Base-by-base conservation (phyloP, 176 grass and related monocot species). In the Chloris gayana region DNA sequence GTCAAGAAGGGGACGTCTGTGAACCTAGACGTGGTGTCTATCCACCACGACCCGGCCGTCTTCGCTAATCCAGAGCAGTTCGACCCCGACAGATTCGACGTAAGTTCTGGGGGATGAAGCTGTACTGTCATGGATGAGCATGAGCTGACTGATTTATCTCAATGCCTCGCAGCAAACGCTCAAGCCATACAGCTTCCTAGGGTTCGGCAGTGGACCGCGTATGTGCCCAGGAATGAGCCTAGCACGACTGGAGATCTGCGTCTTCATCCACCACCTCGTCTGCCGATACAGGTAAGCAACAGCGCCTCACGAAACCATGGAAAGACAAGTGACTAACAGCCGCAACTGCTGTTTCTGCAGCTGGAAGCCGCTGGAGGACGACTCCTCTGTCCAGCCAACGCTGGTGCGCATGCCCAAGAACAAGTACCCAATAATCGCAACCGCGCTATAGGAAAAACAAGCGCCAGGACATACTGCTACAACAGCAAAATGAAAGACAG, bases 1-100 rank as follows among this genome's bases (percentile, higher is more conserved):
- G 67, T 90, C 63, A 89, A 87, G 57, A 85, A 87, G 78, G 91
- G 85, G 24, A 82, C 81, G 46, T 87, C 91, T 14, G 82, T 93
- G 85, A 90, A 93, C 68, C 70, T 93, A 69, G 91, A 90, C 69
- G 91, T 93, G 42, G 91, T 93, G 39, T 93, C 91, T 72, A 90
- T 93, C 77, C 91, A 93, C 85, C 91, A 93, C 25, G 91, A 93
- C 67, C 78, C 85, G 32, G 14, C 64, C 57, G 69, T 93, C 41
- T 93, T 90, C 91, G 3, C 82, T 26, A 57, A 93, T 10, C 87
- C 87, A 0, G 64, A 90, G 15, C 69, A 41, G 25, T 90, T 93
- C 58, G 69, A 93, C 37, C 87, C 91, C 0, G 41, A 69, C 54
- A 93, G 87, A 82, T 90, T 90, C 42, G 87, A 83, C 3, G 87